Conservation (phyloP, 2,329 filamentous ascomycete genomes). For the Onygenales sp. region DNA sequence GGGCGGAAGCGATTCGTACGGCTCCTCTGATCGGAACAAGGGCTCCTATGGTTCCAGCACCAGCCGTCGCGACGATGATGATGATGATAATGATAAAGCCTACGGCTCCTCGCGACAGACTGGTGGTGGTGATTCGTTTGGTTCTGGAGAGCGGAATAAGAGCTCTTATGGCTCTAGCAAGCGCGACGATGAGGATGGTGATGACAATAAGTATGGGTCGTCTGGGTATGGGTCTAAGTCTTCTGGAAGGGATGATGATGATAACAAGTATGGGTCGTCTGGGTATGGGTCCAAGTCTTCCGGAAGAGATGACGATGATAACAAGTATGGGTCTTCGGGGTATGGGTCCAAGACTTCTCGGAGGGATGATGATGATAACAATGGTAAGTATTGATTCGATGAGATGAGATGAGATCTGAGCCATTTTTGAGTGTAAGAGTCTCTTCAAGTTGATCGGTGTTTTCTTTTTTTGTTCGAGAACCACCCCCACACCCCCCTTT, state of each 20-base stretch:
- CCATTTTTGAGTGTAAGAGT: no score
- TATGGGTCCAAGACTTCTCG: no score
- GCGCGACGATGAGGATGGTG: background rate
- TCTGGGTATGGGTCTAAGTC: background rate
- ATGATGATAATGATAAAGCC: background rate
- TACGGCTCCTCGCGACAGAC: no score
- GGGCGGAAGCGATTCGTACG: background rate
- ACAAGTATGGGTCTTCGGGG: background rate
- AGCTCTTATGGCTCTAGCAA: background rate
- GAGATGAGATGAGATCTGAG: background rate
- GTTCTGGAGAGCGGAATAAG: background rate
- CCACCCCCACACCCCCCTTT: background rate
- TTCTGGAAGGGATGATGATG: background rate
- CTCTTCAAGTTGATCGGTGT: no score
- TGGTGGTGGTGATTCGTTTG: no score
- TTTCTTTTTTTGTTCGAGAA: no score
- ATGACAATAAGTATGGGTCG: background rate
- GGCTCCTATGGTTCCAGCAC: background rate
- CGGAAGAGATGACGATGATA: background rate
- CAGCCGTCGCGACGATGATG: background rate
- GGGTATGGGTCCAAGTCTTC: no score
- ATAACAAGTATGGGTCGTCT: background rate
- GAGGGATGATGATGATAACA: background rate
- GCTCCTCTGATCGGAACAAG: no score
- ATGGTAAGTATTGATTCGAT: background rate